Percentiles rank a stretch among this genome's conserved stretches.
These are phyloP conservation scores for Tricladium varicosporioides DNA, from an alignment of 2,329 filamentous ascomycete species.

Conservation along the genomic window DNA sequence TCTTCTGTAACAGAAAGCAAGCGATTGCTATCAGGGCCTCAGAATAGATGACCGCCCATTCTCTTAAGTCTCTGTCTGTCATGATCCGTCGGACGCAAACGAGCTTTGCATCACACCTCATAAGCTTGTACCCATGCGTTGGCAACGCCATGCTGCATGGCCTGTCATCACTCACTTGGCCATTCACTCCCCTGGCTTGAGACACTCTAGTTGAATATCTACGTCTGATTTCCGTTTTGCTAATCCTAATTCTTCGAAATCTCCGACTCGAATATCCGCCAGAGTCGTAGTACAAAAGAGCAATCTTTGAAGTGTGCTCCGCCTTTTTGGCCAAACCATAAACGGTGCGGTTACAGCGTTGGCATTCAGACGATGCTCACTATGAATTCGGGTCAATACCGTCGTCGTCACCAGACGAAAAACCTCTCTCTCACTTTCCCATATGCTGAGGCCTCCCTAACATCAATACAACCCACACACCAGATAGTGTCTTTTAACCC, in stretches of 20 bases:
- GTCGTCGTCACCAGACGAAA: conserved; percentile 20
- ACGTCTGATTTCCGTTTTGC: conserved; percentile 31
- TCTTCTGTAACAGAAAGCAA: conserved; percentile 18
- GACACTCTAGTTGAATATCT: conserved; percentile 31
- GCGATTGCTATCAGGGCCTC: conserved; percentile 27
- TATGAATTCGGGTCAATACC: conserved; percentile 29
- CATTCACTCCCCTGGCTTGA: conserved; percentile 17
- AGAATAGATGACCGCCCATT: conserved; percentile 13
- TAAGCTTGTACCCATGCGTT: conserved; percentile 31
- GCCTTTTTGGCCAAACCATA: conserved; percentile 27
- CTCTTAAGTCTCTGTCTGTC: conserved; percentile 11
- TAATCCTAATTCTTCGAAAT: conserved; percentile 30
- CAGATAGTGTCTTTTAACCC: conserved; percentile 27
- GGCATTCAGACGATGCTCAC: conserved; percentile 22
- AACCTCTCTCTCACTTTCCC: conserved; percentile 24
- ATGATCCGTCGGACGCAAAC: conserved; percentile 31
- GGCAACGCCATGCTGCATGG: conserved; percentile 32
- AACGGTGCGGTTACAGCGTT: conserved; percentile 10
- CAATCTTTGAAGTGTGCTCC: conserved; percentile 26
- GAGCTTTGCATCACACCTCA: conserved; percentile 28
- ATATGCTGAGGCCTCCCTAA: conserved; percentile 19
- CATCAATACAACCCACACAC: conserved; percentile 20
- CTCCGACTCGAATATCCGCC: conserved; percentile 26
- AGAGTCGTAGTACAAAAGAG: conserved; percentile 28
- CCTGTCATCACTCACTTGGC: conserved; percentile 22